A percentile compares a stretch with the other conserved stretches of the same genome.
phyloP scores from a whole-genome alignment of 2,329 filamentous ascomycete species.

The Trichoderma simmonsii region DNA sequence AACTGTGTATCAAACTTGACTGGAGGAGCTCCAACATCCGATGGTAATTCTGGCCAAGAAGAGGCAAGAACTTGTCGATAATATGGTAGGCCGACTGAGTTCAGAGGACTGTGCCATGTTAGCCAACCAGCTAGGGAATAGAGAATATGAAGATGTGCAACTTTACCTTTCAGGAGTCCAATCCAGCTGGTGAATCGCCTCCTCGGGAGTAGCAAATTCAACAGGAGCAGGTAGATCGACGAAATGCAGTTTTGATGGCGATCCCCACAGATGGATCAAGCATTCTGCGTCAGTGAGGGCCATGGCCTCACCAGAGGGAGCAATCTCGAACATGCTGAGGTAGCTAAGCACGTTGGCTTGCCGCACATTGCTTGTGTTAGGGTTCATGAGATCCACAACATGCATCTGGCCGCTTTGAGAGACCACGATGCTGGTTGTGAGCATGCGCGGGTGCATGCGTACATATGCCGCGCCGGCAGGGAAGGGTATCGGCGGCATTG shows the following conservation, averaged over 20 bases:
- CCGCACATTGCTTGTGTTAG: conserved; percentile 79
- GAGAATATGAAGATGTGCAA: conserved; percentile 8
- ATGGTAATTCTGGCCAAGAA: conserved; percentile 83
- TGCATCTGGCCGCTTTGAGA: conserved; percentile 93
- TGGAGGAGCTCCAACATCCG: conserved; percentile 81
- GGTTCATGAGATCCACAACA: conserved; percentile 92
- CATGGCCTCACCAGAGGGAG: conserved; percentile 81
- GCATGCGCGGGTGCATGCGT: conserved; percentile 92
- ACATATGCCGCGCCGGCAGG: conserved; percentile 92
- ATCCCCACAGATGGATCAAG: conserved; percentile 83
- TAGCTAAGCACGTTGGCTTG: conserved; percentile 76
- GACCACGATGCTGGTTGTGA: conserved; percentile 89
- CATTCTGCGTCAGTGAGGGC: conserved; percentile 77
- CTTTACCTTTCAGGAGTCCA: conserved; percentile 69
- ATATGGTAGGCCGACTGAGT: conserved; percentile 84
- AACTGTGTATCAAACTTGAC: conserved; percentile 69
- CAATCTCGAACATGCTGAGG: conserved; percentile 78
- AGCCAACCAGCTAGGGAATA: background rate
- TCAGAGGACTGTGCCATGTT: conserved; percentile 61
- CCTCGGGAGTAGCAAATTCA: conserved; percentile 69
- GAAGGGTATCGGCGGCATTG: conserved; percentile 86
- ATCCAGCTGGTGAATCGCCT: conserved; percentile 57
- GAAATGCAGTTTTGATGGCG: conserved; percentile 79
- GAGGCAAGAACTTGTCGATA: conserved; percentile 87
- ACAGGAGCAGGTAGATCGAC: conserved; percentile 75